These are phyloP conservation scores for Chlamydomonas asymmetrica DNA, from an alignment of 139 green algal genomes.

Conservation along the genomic window DNA sequence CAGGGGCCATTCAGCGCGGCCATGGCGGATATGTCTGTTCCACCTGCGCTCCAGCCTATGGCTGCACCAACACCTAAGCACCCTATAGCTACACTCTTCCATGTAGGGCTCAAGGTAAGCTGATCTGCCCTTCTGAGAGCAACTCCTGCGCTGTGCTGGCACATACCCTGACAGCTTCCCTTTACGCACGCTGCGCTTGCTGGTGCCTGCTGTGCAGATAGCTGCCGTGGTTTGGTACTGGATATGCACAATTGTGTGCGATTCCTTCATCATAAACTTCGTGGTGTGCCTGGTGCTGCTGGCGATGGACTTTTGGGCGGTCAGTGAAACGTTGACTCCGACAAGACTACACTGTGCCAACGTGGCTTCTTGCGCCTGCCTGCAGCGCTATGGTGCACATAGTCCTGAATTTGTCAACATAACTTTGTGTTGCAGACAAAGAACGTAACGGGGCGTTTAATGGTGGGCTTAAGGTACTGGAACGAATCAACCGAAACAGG, in stretches of 20 bases:
- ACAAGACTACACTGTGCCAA: too few species aligned
- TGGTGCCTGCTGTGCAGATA: conserved; percentile 40
- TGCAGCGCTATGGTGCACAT: conserved; percentile 4
- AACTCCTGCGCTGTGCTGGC: neutral
- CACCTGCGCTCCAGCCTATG: neutral
- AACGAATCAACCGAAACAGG: conserved; percentile 94
- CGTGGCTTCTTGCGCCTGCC: neutral
- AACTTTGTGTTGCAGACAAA: conserved; percentile 71
- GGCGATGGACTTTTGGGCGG: conserved; percentile 90
- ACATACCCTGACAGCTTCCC: neutral
- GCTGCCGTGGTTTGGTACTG: conserved; percentile 65
- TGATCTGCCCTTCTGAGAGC: neutral
- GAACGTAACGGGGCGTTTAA: conserved; percentile 89
- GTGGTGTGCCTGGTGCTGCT: conserved; percentile 80
- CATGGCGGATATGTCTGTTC: too few species aligned
- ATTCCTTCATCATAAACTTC: conserved; percentile 85
- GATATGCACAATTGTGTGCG: conserved; percentile 60
- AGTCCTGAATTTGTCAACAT: too few species aligned
- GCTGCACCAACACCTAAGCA: conserved; percentile 37
- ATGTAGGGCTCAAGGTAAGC: neutral
- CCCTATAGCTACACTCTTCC: conserved; percentile 51
- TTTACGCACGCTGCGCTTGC: neutral
- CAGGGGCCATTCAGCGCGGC: too few species aligned
- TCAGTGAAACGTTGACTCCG: too few species aligned
- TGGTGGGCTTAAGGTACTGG: conserved; percentile 96